Base-by-base conservation (phyloP, 2,329 filamentous ascomycete genomes). In the Alternaria angustiovoidea region DNA sequence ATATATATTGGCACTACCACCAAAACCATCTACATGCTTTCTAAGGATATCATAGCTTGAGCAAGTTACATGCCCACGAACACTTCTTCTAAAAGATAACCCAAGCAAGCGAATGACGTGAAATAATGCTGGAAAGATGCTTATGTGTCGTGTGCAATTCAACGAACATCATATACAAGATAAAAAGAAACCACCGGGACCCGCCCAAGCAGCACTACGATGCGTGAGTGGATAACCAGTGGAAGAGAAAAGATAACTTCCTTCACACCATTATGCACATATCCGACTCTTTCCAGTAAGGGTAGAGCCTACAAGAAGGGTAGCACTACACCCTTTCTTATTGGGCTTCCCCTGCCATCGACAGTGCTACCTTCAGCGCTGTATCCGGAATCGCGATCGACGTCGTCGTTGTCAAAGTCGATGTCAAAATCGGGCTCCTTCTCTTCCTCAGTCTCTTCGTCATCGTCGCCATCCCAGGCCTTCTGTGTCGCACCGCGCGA, bases 401-500 rank as follows among this genome's bases (percentile, higher is more conserved):
- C 78, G 20, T 82, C 81, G 32, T 84, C 82, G 65, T 96, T 94
- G 66, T 97, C 94, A 30, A 95, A 94, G 77, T 98, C 95, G 68
- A 99, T 98, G 75, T 99, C 95, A 89, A 95, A 98, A 62, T 91
- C 88, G 6, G 87, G 85, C 65, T 81, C 78, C 43, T 75, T 71
- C n/a, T 73, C 72, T 12, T 79, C 78, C 7, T 80, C 83, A 6
- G 43, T 41, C 9, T 85, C 85, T 3, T 77, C 82, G 61, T 55
- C 83, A 77, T 52, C 83, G 79, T 77, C 78, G 18, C 74, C 78
- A 56, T 86, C 86, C 83, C 89, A 99, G 3, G 88, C 92, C 79
- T 97, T 98, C 79, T 99, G 95, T 55, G 90, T 90, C 5, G 94
- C 94, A 5, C 93, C 94, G 46, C 95, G 87, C 26, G 91, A 94